Base-by-base conservation (phyloP, 495 filamentous ascomycete genomes). In the Jackrogersella minutella region DNA sequence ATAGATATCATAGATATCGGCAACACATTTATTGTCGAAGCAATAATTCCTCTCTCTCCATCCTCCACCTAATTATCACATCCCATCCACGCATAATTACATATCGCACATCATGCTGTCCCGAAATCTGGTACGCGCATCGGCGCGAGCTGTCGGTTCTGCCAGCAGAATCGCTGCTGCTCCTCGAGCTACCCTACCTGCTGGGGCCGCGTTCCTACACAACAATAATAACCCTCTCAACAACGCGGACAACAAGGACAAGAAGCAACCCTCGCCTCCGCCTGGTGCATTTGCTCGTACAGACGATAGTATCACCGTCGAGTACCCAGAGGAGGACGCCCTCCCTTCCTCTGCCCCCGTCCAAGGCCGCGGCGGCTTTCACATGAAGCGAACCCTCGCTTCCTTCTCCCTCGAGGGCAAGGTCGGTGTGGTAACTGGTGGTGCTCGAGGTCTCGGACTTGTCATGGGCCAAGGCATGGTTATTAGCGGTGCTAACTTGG, bases 391-490 rank as follows among this genome's bases (percentile, higher is more conserved):
- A 0, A 80, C 80, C 10, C 77, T 83, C 13, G 76, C 79, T 11
- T 73, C 85, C 28, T 96, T 96, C 77, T 91, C 90, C 0, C 80
- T 97, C 21, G 90, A 96, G 74, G 88, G 85, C 22, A 88, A 87
- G 69, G 90, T 92, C 5, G 90, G 82, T 21, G 80, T 96, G 5
- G 90, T 97, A 1, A 96, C 93, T 9, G 93, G 93, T 30, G 93
- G 93, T 67, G 93, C 93, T 36, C 82, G 93, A 68, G 93, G 93
- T 3, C 75, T 97, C 68, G 93, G 93, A 47, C 80, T 97, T 68
- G 93, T 96, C 31, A 97, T 98, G 93, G 89, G 87, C 33, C 92
- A 97, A 75, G 93, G 88, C 3, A 85, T 96, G 66, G 89, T 97
- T 24, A 86, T 90, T 10, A 93, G 90, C 57, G 94, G 94, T 28